These are phyloP conservation scores for Lagenidium sp. DNA, from an alignment of 352 stramenopile species.

Conservation along the genomic window DNA sequence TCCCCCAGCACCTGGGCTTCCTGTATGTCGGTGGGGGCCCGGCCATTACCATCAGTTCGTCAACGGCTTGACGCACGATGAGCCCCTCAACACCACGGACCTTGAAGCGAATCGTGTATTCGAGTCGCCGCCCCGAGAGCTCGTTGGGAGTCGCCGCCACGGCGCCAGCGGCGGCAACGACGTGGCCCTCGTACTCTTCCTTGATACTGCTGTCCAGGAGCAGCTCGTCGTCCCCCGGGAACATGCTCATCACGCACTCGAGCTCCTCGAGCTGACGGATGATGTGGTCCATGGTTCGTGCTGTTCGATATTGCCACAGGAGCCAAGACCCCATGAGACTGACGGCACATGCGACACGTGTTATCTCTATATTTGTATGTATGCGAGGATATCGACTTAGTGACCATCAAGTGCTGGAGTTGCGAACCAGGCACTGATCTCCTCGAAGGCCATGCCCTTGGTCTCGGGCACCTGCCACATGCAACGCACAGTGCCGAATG, in stretches of 20 bases:
- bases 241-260: constrained; percentile 77
- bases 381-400: too few relatives aligned
- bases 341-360: too few relatives aligned
- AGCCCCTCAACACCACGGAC: constrained; percentile 1
- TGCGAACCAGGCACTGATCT: constrained; percentile 47
- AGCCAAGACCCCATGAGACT: too few relatives aligned
- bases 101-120: constrained; percentile 40
- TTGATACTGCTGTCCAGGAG: constrained; percentile 19
- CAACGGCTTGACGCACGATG: too few relatives aligned
- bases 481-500: neutral
- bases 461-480: constrained; percentile 45
- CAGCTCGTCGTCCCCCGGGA: constrained; percentile 35
- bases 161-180: constrained; percentile 5
- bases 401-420: too few relatives aligned
- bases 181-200: constrained; percentile 2
- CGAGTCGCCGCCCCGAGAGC: too few relatives aligned
- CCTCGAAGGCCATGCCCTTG: constrained; percentile 42
- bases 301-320: too few relatives aligned
- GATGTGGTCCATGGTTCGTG: constrained; percentile 5
- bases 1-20: too few relatives aligned
- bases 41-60: too few relatives aligned
- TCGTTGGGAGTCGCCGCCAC: too few relatives aligned
- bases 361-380: too few relatives aligned
- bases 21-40: too few relatives aligned
- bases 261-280: constrained; percentile 56